Base-by-base conservation (phyloP, 164 flowering plant genomes). In the Vitis labrusca region DNA sequence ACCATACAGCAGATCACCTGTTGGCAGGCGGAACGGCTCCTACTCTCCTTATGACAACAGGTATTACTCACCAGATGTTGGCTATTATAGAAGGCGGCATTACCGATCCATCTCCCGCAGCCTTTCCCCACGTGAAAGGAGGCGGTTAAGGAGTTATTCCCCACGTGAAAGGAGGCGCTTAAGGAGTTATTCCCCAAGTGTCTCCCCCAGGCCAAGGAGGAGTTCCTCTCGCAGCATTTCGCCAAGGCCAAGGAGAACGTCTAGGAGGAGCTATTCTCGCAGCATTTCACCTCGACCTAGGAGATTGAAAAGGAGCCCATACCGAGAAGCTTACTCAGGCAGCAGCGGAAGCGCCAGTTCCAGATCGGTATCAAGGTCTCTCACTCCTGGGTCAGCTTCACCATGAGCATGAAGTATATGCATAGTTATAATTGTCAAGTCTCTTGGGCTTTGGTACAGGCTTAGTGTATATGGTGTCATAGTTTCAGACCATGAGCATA, bases 1-100 rank as follows among this genome's bases (percentile, higher is more conserved):
- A 14, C 83, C 79, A 5, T 77, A 79, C 72, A 76, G 84, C 65
- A 74, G 85, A 58, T 85, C 87, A 2, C 86, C 85, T 1, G 81
- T 76, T 23, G 44, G 77, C 8, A 56, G 81, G 64, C 74, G 79
- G 15, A 57, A 65, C 15, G 49, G 67, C 58, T 66, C 74, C 9
- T 65, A 63, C 68, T 75, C 82, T 9, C 82, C 76, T 11, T 67
- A 71, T 44, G 66, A 61, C 47, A 61, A 66, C 23, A 66, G 78
- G 58, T 51, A 71, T 47, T 61, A 69, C 13, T 74, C 81, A 10
- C 79, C 79, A 0, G 71, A 78, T 54, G 78, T 71, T 6, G 73
- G 80, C 0, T 71, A 75, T 59, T 68, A 74, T 14, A 59, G 78
- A 13, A 74, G 83, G 30, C 69, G 83, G 30, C 69, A 81, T 13